These are phyloP conservation scores for Teratosphaeria nubilosa DNA, from an alignment of 2,329 filamentous ascomycete genomes.

Conservation along the genomic window DNA sequence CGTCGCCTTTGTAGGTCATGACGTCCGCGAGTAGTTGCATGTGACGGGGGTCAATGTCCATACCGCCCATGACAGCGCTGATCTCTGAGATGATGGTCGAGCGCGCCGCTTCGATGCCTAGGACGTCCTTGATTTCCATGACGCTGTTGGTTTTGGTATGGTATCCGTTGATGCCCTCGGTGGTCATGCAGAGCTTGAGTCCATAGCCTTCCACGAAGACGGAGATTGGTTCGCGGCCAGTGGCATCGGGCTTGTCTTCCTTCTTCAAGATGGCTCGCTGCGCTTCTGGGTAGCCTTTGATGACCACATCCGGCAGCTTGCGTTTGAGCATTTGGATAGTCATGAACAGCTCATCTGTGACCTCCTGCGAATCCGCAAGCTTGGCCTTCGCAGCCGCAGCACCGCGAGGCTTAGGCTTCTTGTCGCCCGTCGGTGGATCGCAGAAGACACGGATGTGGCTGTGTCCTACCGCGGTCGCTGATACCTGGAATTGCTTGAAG, in stretches of 20 bases:
- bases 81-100: conserved; percentile 86
- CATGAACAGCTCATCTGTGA: conserved; percentile 54
- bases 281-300: conserved; percentile 82
- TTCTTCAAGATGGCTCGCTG: conserved; percentile 82
- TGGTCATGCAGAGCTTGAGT: conserved; percentile 80
- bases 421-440: conserved; percentile 41
- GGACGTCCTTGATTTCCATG: conserved; percentile 75
- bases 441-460: conserved; percentile 61
- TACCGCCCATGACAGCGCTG: conserved; percentile 75
- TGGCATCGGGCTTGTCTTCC: conserved; percentile 54
- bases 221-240: conserved; percentile 45
- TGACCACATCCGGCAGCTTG: conserved; percentile 68
- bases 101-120: conserved; percentile 91
- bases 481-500: conserved; percentile 48
- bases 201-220: conserved; percentile 91
- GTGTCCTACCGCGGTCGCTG: conserved; percentile 16
- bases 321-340: conserved; percentile 80
- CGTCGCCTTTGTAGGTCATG: conserved; percentile 98
- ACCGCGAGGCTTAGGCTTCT: conserved; percentile 14
- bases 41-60: conserved; percentile 94
- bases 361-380: conserved; percentile 28
- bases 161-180: conserved; percentile 75
- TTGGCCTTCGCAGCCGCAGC: conserved; percentile 30
- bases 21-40: conserved; percentile 96
- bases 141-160: conserved; percentile 72